Evolutionary conservation across 768 basidiomycete species (phyloP), one percentile per base, ranked within the genome.

Genomic region (Amanita thiersii): DNA sequence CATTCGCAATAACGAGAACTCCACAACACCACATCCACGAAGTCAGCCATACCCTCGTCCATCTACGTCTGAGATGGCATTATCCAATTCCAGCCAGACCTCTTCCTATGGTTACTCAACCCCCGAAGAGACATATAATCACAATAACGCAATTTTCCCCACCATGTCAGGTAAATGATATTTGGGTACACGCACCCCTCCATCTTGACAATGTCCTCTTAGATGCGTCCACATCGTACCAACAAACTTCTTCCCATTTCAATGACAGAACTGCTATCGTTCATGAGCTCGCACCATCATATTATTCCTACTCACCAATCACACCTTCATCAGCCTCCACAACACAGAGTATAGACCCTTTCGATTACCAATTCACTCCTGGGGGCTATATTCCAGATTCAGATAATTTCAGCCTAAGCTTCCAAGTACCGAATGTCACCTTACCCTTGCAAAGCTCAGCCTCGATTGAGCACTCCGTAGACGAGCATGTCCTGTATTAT

Each of bases 401-500:
- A 20, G 50, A 54, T 39, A 38, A 47, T 8, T 73, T 64, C 43
- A 65, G 64, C 5, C 60, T 55, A 20, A 49, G 60, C 35, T 24
- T 62, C 18, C 54, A 56, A 37, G 45, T 52, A 8, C 48, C 50
- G 10, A 56, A 54, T 31, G 58, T 56, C 17, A 12, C 42, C 20
- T 29, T 43, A 21, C 26, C 42, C 23, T 11, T 36, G 4, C 32
- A 36, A 15, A 23, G 25, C 17, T 39, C 37, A n/a, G 14, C 36
- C 15, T 26, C 26, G 12, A 5, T 34, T 12, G 30, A 41, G 17
- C 40, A 41, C n/a, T 32, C 72, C 29, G 73, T 77, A 49, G 68
- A 72, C 41, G 73, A 78, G 26, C 72, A 79, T 47, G 73, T 85
- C 39, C 62, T 78, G 50, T 83, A 86, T 59, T 88, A 86, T 58